A percentile compares a stretch with the other conserved stretches of the same genome.
phyloP scores from a whole-genome alignment of 352 stramenopile species.

The Phytophthora fragariae region DNA sequence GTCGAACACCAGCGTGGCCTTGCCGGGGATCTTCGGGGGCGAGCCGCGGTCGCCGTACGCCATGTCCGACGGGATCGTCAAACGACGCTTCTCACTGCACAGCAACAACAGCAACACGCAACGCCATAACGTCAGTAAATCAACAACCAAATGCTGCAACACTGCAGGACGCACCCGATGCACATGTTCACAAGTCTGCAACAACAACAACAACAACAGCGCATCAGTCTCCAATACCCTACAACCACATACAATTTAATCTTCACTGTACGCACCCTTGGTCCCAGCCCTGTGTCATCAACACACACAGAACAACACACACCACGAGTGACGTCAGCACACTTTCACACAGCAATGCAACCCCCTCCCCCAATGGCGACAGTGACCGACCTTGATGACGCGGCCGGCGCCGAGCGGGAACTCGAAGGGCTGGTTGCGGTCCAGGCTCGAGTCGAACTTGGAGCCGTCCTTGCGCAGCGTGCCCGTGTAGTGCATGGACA shows the following conservation, averaged over 20 bases:
- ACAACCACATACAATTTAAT: conserved; percentile 1
- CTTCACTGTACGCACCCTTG: conserved; percentile 58
- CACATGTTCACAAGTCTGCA: conserved; percentile 88
- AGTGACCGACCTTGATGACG: conserved; percentile 92
- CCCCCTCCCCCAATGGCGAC: not conserved
- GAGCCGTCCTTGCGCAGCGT: conserved; percentile 95
- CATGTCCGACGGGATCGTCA: conserved; percentile 89
- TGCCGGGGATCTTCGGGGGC: conserved; percentile 93
- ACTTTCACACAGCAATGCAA: not conserved
- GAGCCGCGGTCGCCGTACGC: conserved; percentile 95
- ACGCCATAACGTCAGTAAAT: conserved; percentile 2
- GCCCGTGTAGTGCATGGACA: conserved; percentile 97
- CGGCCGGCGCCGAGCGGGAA: conserved; percentile 95
- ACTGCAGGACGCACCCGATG: conserved; percentile 63
- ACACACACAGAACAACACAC: conserved; percentile 17
- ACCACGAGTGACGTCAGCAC: conserved; percentile 5
- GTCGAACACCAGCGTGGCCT: conserved; percentile 96
- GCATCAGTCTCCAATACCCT: conserved; percentile 18
- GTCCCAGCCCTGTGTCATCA: conserved; percentile 73
- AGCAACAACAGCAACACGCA: conserved; percentile 7
- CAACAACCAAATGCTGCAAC: not conserved
- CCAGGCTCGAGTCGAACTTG: conserved; percentile 97
- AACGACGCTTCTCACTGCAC: conserved; percentile 83
- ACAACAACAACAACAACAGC: conserved; percentile 1
- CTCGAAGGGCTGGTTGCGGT: conserved; percentile 93